Base-by-base conservation (phyloP, 371 early-diverging fungal genomes). In the Dipsacomyces acuminosporus region DNA sequence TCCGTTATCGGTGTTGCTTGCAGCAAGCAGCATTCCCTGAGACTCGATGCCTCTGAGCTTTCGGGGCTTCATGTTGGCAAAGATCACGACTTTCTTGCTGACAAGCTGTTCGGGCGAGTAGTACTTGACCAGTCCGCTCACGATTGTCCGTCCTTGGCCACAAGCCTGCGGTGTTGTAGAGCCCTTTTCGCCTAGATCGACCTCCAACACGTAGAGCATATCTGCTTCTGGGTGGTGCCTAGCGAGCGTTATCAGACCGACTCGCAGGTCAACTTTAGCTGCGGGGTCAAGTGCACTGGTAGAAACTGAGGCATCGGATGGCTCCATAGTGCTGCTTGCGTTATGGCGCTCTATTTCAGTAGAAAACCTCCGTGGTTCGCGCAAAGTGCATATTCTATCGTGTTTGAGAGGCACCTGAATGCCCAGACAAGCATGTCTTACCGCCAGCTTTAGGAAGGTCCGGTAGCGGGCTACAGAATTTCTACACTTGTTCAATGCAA, bases 1-100 rank as follows among this genome's bases (percentile, higher is more conserved):
- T 13, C 36, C 56, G 9, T 21, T 46, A 7, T 17, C 22, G 5
- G 23, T n/a, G n/a, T 23, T 42, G 33, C 48, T 48, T 0, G 64
- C 64, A 2, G 64, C 64, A 5, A 63, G 46, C 8, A 63, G 54
- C 64, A 63, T 63, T 2, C 64, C 64, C 17, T 57, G 51, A 2
- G 64, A 63, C 26, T 23, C 17, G 14, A 63, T 45, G 6, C 64
- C 64, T 6, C 58, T 48, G 3, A 63, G 51, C 54, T 63, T 63
- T 34, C 54, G 38, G 2, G 64, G 45, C 45, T 56, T 58, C 46
- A 63, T 41, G 33, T 63, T 63, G 15, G 64, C 57, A 43, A 63
- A 40, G 7, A 63, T 51, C 11, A 63, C 54, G 8, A 54, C 38
- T 14, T 22, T 45, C 24, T 41, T 57, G 9, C 48, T 44, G 2